These are phyloP conservation scores for Austroboletus novae-zelandiae DNA, from an alignment of 1,284 basidiomycete genomes.

Conservation along the genomic window DNA sequence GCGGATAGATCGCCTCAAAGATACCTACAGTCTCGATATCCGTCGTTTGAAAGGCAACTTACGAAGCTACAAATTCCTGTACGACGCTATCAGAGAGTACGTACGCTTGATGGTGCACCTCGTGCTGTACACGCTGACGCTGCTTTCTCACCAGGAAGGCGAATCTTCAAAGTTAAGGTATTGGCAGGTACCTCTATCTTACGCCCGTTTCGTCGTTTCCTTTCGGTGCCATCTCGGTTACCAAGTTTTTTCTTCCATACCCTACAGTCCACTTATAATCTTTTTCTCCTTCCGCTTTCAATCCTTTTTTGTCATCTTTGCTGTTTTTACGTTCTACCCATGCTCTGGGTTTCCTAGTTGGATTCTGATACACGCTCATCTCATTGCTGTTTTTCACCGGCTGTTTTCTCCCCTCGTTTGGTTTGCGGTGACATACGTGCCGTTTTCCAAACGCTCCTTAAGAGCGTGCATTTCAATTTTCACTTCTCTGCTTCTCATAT, in stretches of 20 bases:
- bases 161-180: constrained; percentile 41
- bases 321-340: background rate
- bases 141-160: constrained; percentile 37
- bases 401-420: background rate
- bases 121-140: constrained; percentile 13
- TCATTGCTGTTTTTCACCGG: background rate
- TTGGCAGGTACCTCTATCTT: constrained; percentile 27
- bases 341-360: background rate
- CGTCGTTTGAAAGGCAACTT: constrained; percentile 89
- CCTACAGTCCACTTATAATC: constrained; percentile 29
- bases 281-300: background rate
- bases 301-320: background rate
- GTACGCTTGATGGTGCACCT: constrained; percentile 35
- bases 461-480: background rate
- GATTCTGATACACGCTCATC: background rate
- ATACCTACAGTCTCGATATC: constrained; percentile 87
- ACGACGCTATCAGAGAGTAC: constrained; percentile 85
- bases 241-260: constrained; percentile 21
- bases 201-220: background rate
- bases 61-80: constrained; percentile 92
- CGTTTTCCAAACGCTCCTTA: background rate
- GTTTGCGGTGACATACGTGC: background rate
- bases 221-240: constrained; percentile 3
- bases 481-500: constrained; percentile 5
- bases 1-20: constrained; percentile 80